phyloP scores from a whole-genome alignment of 202 grass and related monocot genomes.

The Zizania palustris region DNA sequence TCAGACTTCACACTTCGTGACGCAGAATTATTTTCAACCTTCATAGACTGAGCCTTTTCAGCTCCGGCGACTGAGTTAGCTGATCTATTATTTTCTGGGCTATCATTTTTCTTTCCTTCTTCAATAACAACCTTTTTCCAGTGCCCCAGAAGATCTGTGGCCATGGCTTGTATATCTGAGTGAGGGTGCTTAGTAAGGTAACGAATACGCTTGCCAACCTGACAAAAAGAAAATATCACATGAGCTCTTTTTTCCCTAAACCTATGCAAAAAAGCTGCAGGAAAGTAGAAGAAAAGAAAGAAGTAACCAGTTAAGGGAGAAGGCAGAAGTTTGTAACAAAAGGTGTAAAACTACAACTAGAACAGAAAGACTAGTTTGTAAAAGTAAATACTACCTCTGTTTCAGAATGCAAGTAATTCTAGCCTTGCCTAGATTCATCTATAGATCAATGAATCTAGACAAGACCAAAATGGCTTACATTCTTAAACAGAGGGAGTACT shows the following conservation, averaged over 20 bases:
- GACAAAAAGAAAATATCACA: slow-evolving; percentile 32
- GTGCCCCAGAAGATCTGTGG: slow-evolving; percentile 70
- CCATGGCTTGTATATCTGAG: slow-evolving; percentile 59
- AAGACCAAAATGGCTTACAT: too few species aligned
- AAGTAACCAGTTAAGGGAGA: not conserved
- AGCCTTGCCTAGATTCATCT: too few species aligned
- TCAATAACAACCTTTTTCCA: slow-evolving; percentile 93
- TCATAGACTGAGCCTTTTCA: slow-evolving; percentile 52
- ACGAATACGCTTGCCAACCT: slow-evolving; percentile 90
- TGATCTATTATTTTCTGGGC: slow-evolving; percentile 49
- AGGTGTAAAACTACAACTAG: slow-evolving; percentile 4
- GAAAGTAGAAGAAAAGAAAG: not conserved
- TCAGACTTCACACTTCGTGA: slow-evolving; percentile 49
- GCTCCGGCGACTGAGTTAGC: slow-evolving; percentile 42
- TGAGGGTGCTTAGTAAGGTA: slow-evolving; percentile 88
- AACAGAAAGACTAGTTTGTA: not conserved
- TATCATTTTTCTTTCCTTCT: slow-evolving; percentile 75
- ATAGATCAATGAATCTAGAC: too few species aligned
- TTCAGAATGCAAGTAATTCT: too few species aligned
- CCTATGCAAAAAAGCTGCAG: slow-evolving; percentile 5
- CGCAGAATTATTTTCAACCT: slow-evolving; percentile 45
- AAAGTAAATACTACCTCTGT: not conserved
- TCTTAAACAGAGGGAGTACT: too few species aligned
- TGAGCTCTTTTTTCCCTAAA: not conserved
- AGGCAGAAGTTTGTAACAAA: not conserved